These are phyloP conservation scores for Aaosphaeria arxii DNA, from an alignment of 2,329 filamentous ascomycete genomes.

Conservation along the genomic window DNA sequence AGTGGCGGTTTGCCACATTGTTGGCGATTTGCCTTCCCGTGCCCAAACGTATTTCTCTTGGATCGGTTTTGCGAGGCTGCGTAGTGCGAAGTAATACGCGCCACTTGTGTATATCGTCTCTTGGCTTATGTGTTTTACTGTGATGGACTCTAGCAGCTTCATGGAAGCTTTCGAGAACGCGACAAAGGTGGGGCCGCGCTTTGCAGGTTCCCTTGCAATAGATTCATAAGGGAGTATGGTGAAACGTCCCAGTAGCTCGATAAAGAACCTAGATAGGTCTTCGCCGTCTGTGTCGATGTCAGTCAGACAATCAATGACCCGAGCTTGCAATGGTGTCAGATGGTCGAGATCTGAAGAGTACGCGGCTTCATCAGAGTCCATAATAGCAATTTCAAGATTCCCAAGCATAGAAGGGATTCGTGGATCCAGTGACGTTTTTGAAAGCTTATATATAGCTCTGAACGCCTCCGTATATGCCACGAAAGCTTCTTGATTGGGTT, in stretches of 20 bases:
- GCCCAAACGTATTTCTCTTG: slow-evolving; percentile 76
- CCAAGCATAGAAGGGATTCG: slow-evolving; percentile 66
- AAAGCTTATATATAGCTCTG: slow-evolving; percentile 73
- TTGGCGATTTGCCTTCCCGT: slow-evolving; percentile 65
- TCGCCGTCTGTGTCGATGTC: slow-evolving; percentile 64
- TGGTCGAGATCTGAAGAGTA: slow-evolving; percentile 73
- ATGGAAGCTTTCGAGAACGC: slow-evolving; percentile 85
- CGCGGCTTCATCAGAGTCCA: slow-evolving; percentile 63
- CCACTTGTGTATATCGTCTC: slow-evolving; percentile 68
- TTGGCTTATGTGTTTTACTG: slow-evolving; percentile 59
- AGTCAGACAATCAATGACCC: slow-evolving; percentile 66
- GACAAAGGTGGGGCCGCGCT: slow-evolving; percentile 72
- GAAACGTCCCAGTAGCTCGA: slow-evolving; percentile 68
- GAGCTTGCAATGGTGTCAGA: slow-evolving; percentile 68
- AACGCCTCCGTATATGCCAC: slow-evolving; percentile 78
- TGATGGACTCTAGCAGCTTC: slow-evolving; percentile 61
- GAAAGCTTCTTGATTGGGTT: slow-evolving; percentile 73
- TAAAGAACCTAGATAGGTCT: slow-evolving; percentile 65
- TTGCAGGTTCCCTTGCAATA: slow-evolving; percentile 12
- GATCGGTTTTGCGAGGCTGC: slow-evolving; percentile 68
- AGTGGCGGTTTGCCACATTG: slow-evolving; percentile 80
- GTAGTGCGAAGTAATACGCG: slow-evolving; percentile 63
- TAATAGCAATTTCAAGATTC: slow-evolving; percentile 68
- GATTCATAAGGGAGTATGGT: slow-evolving; percentile 64
- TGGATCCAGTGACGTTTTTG: slow-evolving; percentile 61